A percentile compares a stretch with the other conserved stretches of the same genome.
phyloP scores from a whole-genome alignment of 2,329 filamentous ascomycete species.

The Grosmannia huntii region DNA sequence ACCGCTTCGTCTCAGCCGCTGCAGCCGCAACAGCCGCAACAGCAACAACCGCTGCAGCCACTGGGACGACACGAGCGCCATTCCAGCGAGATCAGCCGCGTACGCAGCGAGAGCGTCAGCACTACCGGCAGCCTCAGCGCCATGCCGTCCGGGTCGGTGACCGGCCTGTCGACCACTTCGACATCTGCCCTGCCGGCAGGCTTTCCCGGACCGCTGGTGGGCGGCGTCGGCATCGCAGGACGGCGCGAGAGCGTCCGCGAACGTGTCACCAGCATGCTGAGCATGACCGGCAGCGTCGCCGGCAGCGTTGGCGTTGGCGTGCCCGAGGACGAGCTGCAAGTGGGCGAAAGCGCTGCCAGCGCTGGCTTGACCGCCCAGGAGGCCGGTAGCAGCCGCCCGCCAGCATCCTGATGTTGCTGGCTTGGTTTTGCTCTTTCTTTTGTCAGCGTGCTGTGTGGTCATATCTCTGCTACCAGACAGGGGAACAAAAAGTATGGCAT shows the following conservation, averaged over 20 bases:
- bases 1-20: not conserved
- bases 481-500: not conserved
- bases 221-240: conserved; percentile 32
- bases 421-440: not conserved
- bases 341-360: conserved; percentile 50
- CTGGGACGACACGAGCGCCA: conserved; percentile 29
- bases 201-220: conserved; percentile 13
- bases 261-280: conserved; percentile 32
- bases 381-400: not conserved
- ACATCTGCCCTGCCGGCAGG: conserved; percentile 7
- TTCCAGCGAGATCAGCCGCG: conserved; percentile 31
- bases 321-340: conserved; percentile 45
- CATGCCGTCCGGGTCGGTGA: conserved; percentile 12
- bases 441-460: not conserved
- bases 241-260: conserved; percentile 30
- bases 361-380: conserved; percentile 17
- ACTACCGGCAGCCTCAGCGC: conserved; percentile 36
- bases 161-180: conserved; percentile 7
- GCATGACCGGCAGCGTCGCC: conserved; percentile 23
- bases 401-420: not conserved
- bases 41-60: not conserved
- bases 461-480: not conserved
- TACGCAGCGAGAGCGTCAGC: conserved; percentile 38
- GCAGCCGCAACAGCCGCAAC: not conserved
- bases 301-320: conserved; percentile 39